phyloP scores from a whole-genome alignment of 1,284 basidiomycete genomes.

The Trichosporon sp. region DNA sequence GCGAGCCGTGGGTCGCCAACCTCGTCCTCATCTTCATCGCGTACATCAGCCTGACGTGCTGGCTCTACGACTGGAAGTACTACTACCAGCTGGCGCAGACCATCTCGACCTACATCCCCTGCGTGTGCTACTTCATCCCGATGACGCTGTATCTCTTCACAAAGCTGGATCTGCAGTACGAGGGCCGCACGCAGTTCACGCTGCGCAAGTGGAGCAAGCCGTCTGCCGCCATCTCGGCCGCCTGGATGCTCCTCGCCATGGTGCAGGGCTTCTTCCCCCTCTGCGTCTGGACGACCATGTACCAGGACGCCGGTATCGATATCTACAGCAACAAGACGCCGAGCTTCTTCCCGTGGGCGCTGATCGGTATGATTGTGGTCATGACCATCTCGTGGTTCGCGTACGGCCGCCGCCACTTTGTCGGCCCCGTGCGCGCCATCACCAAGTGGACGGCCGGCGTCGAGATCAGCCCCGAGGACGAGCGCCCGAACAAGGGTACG shows the following conservation, averaged over 20 bases:
- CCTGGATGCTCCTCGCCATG: not conserved
- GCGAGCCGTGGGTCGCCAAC: slow-evolving; percentile 40
- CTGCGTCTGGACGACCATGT: not conserved
- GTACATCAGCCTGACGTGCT: not conserved
- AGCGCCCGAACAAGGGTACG: not conserved
- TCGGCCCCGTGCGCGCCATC: slow-evolving; percentile 41
- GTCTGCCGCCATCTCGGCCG: not conserved
- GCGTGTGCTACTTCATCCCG: slow-evolving; percentile 20
- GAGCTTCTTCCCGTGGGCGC: not conserved
- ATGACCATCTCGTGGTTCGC: slow-evolving; percentile 1
- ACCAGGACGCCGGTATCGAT: not conserved
- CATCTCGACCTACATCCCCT: not conserved
- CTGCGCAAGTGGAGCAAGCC: slow-evolving; percentile 31
- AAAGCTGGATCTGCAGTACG: slow-evolving; percentile 36
- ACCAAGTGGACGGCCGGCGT: slow-evolving; percentile 45
- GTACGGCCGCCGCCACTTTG: slow-evolving; percentile 28
- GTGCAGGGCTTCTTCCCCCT: slow-evolving; percentile 3
- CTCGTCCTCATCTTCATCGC: slow-evolving; percentile 37
- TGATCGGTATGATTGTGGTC: not conserved
- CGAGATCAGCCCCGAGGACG: slow-evolving; percentile 31
- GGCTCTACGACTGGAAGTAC: not conserved
- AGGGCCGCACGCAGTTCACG: slow-evolving; percentile 43
- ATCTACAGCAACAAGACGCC: not conserved
- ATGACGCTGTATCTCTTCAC: slow-evolving; percentile 41
- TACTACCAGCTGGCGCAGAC: not conserved